Evolutionary conservation across 2,329 filamentous ascomycete species (phyloP).

Genomic region (Biscogniauxia sp.): DNA sequence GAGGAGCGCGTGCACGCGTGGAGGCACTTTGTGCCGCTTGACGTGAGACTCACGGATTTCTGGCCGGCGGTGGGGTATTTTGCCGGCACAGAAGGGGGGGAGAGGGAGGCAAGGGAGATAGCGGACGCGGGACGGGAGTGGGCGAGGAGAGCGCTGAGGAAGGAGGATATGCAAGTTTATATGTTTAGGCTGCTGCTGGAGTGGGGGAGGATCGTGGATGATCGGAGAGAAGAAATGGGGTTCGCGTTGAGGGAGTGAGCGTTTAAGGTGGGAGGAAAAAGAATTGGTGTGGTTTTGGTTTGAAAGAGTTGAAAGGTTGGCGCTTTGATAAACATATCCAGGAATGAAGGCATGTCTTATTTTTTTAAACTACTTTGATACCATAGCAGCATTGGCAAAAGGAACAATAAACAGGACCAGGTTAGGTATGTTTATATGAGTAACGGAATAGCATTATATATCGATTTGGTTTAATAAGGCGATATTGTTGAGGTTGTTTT

Average conservation of each 20-base stretch:
- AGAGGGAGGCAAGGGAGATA: conserved; percentile 45
- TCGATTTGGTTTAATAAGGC: no score
- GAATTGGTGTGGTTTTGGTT: no score
- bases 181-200: conserved; percentile 53
- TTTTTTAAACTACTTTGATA: neutral
- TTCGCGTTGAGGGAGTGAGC: conserved; percentile 17
- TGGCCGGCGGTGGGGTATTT: conserved; percentile 30
- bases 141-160: conserved; percentile 52
- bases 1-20: conserved; percentile 59
- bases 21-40: conserved; percentile 63
- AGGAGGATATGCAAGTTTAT: conserved; percentile 59
- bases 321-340: neutral
- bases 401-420: no score
- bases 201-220: conserved; percentile 42
- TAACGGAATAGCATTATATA: no score
- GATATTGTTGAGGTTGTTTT: no score
- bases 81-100: conserved; percentile 13
- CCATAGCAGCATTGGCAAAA: neutral
- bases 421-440: no score
- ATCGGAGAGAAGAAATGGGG: conserved; percentile 36
- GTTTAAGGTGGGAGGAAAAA: no score
- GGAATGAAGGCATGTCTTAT: neutral
- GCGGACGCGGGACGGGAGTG: conserved; percentile 52
- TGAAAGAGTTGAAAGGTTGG: no score
- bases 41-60: conserved; percentile 37